A percentile compares a stretch with the other conserved stretches of the same genome.
phyloP scores from a whole-genome alignment of 371 early-diverging fungal genomes.

The Actinomucor elegans region DNA sequence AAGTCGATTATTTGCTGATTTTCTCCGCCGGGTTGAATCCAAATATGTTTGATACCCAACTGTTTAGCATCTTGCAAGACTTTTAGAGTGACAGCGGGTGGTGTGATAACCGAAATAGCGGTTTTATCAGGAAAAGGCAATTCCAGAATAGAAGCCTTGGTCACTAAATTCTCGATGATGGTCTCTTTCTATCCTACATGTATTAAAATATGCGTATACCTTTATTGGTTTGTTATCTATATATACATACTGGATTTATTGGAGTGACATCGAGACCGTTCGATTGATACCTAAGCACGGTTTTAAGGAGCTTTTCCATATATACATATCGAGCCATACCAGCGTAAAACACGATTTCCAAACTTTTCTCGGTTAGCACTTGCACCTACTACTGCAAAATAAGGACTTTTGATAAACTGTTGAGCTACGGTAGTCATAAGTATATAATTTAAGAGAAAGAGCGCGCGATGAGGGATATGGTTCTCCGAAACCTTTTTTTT shows the following conservation, averaged over 20 bases:
- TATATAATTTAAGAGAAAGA: background rate
- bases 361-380: conserved; percentile 68
- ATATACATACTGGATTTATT: conserved; percentile 40
- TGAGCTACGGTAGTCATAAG: conserved; percentile 12
- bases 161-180: conserved; percentile 49
- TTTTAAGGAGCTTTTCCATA: background rate
- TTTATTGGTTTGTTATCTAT: background rate
- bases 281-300: conserved; percentile 36
- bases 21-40: conserved; percentile 87
- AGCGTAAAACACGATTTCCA: conserved; percentile 76
- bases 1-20: conserved; percentile 50
- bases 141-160: conserved; percentile 42
- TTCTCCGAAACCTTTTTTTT: too few relatives aligned
- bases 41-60: conserved; percentile 65
- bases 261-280: conserved; percentile 44
- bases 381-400: conserved; percentile 80
- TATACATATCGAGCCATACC: conserved; percentile 41
- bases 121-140: conserved; percentile 42
- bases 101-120: conserved; percentile 77
- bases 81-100: conserved; percentile 67
- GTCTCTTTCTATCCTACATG: conserved; percentile 39
- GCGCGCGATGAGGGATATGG: too few relatives aligned
- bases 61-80: conserved; percentile 63
- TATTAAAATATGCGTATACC: background rate
- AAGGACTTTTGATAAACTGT: conserved; percentile 28